A percentile compares a stretch with the other conserved stretches of the same genome.
phyloP scores from a whole-genome alignment of 2,329 filamentous ascomycete species.

The Nigrograna mackinnonii region DNA sequence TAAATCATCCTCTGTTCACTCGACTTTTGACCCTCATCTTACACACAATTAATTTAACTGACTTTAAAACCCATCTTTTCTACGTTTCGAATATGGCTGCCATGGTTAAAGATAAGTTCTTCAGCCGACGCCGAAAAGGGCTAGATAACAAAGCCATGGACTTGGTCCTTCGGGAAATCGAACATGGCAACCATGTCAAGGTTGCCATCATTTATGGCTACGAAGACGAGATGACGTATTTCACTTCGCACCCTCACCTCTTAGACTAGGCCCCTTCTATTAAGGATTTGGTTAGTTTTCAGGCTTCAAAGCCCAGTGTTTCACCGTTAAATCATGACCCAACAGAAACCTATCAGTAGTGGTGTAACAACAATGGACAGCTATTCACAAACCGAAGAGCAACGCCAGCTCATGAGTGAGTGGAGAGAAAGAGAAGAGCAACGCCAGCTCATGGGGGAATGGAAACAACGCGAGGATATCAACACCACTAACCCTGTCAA shows the following conservation, averaged over 20 bases:
- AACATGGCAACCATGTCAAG: slow-evolving; percentile 6
- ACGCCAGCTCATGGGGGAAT: no score
- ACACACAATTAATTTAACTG: no score
- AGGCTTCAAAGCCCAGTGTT: no score
- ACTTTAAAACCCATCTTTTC: no score
- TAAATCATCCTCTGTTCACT: no score
- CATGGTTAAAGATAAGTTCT: slow-evolving; percentile 4
- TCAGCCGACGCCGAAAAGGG: slow-evolving; percentile 3
- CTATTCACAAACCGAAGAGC: not conserved
- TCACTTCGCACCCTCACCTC: slow-evolving; percentile 8
- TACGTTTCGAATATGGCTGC: not conserved
- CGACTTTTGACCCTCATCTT: no score
- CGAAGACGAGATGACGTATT: slow-evolving; percentile 4
- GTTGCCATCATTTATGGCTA: slow-evolving; percentile 6
- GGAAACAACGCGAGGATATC: no score
- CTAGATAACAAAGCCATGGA: slow-evolving; percentile 6
- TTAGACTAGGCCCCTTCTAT: not conserved
- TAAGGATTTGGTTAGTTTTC: not conserved
- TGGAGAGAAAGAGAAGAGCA: not conserved
- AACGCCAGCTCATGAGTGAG: not conserved
- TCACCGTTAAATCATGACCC: not conserved
- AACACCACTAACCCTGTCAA: no score
- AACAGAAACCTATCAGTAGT: not conserved
- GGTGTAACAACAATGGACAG: not conserved
- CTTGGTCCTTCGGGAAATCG: slow-evolving; percentile 1